Evolutionary conservation across 352 stramenopile species (phyloP), one percentile per base, ranked within the genome.

Genomic region (Globisporangium spinosum): DNA sequence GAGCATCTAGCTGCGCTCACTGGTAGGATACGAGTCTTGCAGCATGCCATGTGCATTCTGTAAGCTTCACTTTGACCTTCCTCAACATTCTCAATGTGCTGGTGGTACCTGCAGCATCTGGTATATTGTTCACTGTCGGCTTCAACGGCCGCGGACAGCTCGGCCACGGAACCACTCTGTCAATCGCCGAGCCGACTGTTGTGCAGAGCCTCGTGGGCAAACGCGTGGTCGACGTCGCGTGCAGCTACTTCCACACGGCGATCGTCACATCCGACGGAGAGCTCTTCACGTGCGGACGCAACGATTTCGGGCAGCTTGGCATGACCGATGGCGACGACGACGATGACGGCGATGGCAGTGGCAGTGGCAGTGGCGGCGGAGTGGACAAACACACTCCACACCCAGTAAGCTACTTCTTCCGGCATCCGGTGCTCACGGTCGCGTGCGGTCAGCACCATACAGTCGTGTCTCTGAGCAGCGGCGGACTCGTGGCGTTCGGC

Each of bases 201-300:
- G 83, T 93, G 43, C 61, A 75, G 15, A 72, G 68, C 38, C 64
- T 93, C 17, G 29, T 45, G 13, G 74, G 66, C 61, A 84, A 87
- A 38, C 76, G 77, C n/a, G 88, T 97, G 17, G 70, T 85, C 1
- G 75, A 93, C 47, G 91, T 94, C 8, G 83, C 85, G 3, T 97
- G 92, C 71, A 98, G 92, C 73, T 98, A 98, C 68, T 98, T 97
- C 68, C 94, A 98, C 79, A 97, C 83, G 0, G 74, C 91, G 40
- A 80, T 98, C 40, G 76, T 91, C 25, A 93, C 83, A 27, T 77
- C 82, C 17, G 85, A 89, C 35, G 89, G 89, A 12, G 80, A 93
- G 40, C 70, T 98, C 38, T 97, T 86, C 53, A 70, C 87, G 9
- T 98, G 94, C 56, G 94, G 94, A 2, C 89, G 92, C 43, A 98